Evolutionary conservation across 192 early-diverging fungal genomes (phyloP).

Genomic region (Kickxella alabastrina): DNA sequence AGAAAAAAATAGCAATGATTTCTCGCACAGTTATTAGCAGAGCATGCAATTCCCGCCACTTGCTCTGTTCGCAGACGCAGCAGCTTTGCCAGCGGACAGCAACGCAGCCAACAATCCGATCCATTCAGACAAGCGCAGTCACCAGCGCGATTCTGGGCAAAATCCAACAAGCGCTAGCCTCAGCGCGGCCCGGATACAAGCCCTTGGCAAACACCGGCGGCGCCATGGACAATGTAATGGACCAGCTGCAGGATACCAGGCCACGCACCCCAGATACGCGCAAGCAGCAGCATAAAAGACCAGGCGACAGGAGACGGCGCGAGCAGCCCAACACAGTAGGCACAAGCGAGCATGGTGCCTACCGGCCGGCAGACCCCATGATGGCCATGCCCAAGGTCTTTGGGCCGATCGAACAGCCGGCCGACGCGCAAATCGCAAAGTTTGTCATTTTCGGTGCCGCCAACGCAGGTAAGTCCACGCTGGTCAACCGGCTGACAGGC

Average conservation of each 20-base stretch:
- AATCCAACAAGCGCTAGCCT: conserved; percentile 20
- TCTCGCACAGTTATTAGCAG: background rate
- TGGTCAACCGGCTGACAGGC: conserved; percentile 64
- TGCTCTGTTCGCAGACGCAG: background rate
- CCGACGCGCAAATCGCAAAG: conserved; percentile 57
- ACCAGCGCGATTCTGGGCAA: conserved; percentile 8
- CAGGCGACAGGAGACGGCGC: background rate
- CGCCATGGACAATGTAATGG: background rate
- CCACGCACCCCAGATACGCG: background rate
- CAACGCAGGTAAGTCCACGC: conserved; percentile 76
- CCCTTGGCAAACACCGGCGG: background rate
- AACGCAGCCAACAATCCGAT: too few relatives aligned
- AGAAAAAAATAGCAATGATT: background rate
- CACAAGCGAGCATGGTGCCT: background rate
- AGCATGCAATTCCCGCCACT: conserved; percentile 1
- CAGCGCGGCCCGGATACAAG: conserved; percentile 26
- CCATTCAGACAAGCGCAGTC: conserved; percentile 7
- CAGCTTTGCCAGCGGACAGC: too few relatives aligned
- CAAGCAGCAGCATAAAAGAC: background rate
- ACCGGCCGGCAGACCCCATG: conserved; percentile 5
- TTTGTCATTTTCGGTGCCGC: conserved; percentile 65
- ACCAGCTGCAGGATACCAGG: background rate
- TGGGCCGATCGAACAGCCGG: conserved; percentile 54
- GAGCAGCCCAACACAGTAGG: background rate
- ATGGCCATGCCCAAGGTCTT: conserved; percentile 39